A percentile compares a stretch with the other conserved stretches of the same genome.
Evolutionary conservation across 2,329 filamentous ascomycete genomes (phyloP).

Genomic region (Setomelanomma holmii): DNA sequence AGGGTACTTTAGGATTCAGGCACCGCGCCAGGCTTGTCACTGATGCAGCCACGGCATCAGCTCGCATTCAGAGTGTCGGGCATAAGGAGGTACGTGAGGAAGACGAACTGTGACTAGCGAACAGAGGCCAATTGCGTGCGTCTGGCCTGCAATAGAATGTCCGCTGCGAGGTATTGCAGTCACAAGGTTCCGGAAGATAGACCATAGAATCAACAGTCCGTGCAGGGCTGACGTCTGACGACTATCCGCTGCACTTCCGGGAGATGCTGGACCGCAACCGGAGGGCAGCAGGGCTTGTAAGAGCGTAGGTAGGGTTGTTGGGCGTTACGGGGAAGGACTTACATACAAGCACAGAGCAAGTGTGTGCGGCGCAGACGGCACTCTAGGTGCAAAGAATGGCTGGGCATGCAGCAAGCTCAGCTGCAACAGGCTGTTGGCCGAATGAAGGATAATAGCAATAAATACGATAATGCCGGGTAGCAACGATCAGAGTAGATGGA

Average conservation of each 20-base stretch:
- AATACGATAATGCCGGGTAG: slow-evolving; percentile 38
- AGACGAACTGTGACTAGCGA: slow-evolving; percentile 30
- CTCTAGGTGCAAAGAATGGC: slow-evolving; percentile 31
- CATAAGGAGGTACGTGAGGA: slow-evolving; percentile 40
- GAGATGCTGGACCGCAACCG: slow-evolving; percentile 43
- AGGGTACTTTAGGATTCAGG: slow-evolving; percentile 35
- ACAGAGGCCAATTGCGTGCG: slow-evolving; percentile 43
- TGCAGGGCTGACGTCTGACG: slow-evolving; percentile 49
- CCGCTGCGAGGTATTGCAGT: slow-evolving; percentile 43
- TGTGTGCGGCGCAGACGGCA: slow-evolving; percentile 39
- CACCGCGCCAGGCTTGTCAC: slow-evolving; percentile 31
- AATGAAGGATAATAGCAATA: slow-evolving; percentile 42
- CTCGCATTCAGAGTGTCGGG: slow-evolving; percentile 37
- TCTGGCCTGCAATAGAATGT: slow-evolving; percentile 43
- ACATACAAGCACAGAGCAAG: slow-evolving; percentile 40
- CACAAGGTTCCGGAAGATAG: slow-evolving; percentile 42
- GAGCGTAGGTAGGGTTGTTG: slow-evolving; percentile 26
- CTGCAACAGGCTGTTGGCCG: slow-evolving; percentile 27
- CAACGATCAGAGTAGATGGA: slow-evolving; percentile 30
- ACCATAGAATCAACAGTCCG: slow-evolving; percentile 46
- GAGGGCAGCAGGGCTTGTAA: slow-evolving; percentile 39
- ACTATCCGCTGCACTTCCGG: slow-evolving; percentile 39
- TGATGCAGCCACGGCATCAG: slow-evolving; percentile 44
- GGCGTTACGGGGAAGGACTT: slow-evolving; percentile 30
- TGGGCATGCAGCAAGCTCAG: slow-evolving; percentile 31